Evolutionary conservation across 1,284 basidiomycete genomes (phyloP).

Genomic region (Fistulina hepatica): DNA sequence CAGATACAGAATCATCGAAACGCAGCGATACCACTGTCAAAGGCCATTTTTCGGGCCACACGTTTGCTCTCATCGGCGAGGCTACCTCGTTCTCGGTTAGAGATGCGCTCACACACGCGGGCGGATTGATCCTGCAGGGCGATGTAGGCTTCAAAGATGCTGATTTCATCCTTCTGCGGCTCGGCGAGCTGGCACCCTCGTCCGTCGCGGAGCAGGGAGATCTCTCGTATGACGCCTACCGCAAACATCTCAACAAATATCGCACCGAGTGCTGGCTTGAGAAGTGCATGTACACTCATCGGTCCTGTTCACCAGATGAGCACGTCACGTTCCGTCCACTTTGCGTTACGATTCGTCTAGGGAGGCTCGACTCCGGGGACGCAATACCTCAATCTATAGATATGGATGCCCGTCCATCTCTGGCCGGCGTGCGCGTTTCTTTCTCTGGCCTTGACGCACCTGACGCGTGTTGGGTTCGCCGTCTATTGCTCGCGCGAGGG

Average conservation of each 20-base stretch:
- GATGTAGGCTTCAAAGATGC: slow-evolving; percentile 36
- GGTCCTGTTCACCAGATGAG: slow-evolving; percentile 46
- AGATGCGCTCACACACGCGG: slow-evolving; percentile 44
- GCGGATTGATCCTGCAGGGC: slow-evolving; percentile 37
- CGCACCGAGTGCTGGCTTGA: slow-evolving; percentile 80
- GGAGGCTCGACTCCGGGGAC: slow-evolving; percentile 9
- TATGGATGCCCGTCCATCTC: slow-evolving; percentile 27
- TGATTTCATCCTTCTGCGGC: slow-evolving; percentile 56
- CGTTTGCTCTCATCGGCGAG: slow-evolving; percentile 52
- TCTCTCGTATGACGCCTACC: slow-evolving; percentile 43
- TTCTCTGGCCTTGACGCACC: slow-evolving; percentile 61
- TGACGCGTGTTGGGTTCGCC: slow-evolving; percentile 46
- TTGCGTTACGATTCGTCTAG: slow-evolving; percentile 40
- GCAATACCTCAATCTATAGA: not conserved
- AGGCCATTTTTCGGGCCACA: slow-evolving; percentile 42
- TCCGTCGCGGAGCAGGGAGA: slow-evolving; percentile 43
- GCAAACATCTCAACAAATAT: slow-evolving; percentile 37
- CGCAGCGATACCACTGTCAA: no score
- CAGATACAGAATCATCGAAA: not conserved
- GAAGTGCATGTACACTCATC: slow-evolving; percentile 57
- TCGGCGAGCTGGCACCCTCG: slow-evolving; percentile 45
- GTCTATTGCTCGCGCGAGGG: slow-evolving; percentile 54
- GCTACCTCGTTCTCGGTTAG: slow-evolving; percentile 45
- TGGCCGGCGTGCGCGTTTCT: slow-evolving; percentile 44
- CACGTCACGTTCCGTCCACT: slow-evolving; percentile 57